Evolutionary conservation across 495 filamentous ascomycete species (phyloP), one percentile per base, ranked within the genome.

Genomic region (Aspergillus affinis): DNA sequence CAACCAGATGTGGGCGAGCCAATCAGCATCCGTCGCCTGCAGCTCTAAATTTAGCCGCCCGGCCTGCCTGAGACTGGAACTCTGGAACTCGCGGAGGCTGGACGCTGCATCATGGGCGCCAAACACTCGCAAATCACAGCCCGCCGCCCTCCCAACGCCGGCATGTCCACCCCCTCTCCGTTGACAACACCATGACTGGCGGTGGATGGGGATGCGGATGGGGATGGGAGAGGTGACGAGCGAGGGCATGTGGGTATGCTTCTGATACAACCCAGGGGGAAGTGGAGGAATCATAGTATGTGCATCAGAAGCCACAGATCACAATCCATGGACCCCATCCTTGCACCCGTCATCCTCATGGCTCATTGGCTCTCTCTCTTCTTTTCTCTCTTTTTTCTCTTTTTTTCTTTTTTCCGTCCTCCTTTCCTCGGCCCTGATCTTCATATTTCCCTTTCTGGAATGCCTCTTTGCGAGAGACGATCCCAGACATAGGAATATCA

Each of bases 41-140:
- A 66, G 68, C 71, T 74, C 75, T 78, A 76, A 74, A 68, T 78
- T 78, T 78, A 78, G 75, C 70, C 74, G 74, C 72, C 68, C 67
- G 57, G 63, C 61, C 61, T 62, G 56, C 59, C 59, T 59, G 60
- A n/a, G n/a, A n/a, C n/a, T n/a, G n/a, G n/a, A n/a, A n/a, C n/a
- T n/a, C n/a, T n/a, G n/a, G n/a, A n/a, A n/a, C n/a, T n/a, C n/a
- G n/a, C n/a, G n/a, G 61, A 63, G 65, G 67, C 64, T 61, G 60
- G 65, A 65, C 62, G 47, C 54, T 69, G 64, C 65, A 62, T 60
- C 65, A 64, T 72, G 66, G 72, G 74, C 74, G 74, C 66, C 69
- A 75, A 77, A 69, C 47, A 55, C 65, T 67, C 65, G 66, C 55
- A 69, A 66, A 66, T 75, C 64, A 77, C 64, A 75, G 64, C 67